phyloP scores from a whole-genome alignment of 2,329 filamentous ascomycete genomes.

The Clarireedia hainanense region DNA sequence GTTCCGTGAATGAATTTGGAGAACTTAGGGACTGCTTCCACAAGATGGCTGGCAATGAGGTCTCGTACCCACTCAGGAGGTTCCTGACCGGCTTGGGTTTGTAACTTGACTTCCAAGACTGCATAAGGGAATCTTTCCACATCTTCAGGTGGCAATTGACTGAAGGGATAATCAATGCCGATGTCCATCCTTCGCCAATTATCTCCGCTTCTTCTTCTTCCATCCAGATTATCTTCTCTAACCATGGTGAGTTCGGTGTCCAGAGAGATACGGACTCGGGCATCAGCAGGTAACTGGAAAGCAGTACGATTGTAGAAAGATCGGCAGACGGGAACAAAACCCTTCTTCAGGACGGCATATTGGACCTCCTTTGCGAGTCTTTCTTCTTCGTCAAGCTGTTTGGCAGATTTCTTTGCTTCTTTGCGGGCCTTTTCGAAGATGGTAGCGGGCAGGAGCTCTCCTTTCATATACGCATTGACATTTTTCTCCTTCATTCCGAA shows the following conservation, averaged over 20 bases:
- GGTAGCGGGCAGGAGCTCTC: slow-evolving; percentile 74
- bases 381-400: slow-evolving; percentile 87
- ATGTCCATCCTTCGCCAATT: slow-evolving; percentile 98
- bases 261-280: slow-evolving; percentile 89
- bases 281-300: slow-evolving; percentile 94
- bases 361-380: slow-evolving; percentile 86
- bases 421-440: slow-evolving; percentile 96
- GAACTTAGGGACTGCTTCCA: slow-evolving; percentile 98
- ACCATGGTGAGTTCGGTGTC: slow-evolving; percentile 95
- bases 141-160: slow-evolving; percentile 76
- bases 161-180: slow-evolving; percentile 91
- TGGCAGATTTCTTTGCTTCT: slow-evolving; percentile 87
- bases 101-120: slow-evolving; percentile 92
- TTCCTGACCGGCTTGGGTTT: slow-evolving; percentile 91
- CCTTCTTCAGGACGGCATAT: slow-evolving; percentile 82
- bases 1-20: slow-evolving; percentile 98
- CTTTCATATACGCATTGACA: slow-evolving; percentile 81
- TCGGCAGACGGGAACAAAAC: slow-evolving; percentile 80
- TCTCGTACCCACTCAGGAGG: slow-evolving; percentile 95
- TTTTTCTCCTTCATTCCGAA: slow-evolving; percentile 97
- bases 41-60: slow-evolving; percentile 84
- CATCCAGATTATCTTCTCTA: slow-evolving; percentile 91
- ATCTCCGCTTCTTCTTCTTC: slow-evolving; percentile 63
- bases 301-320: slow-evolving; percentile 98
- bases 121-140: slow-evolving; percentile 92